These are phyloP conservation scores for Cercospora brassicicola DNA, from an alignment of 2,329 filamentous ascomycete species.

Conservation along the genomic window DNA sequence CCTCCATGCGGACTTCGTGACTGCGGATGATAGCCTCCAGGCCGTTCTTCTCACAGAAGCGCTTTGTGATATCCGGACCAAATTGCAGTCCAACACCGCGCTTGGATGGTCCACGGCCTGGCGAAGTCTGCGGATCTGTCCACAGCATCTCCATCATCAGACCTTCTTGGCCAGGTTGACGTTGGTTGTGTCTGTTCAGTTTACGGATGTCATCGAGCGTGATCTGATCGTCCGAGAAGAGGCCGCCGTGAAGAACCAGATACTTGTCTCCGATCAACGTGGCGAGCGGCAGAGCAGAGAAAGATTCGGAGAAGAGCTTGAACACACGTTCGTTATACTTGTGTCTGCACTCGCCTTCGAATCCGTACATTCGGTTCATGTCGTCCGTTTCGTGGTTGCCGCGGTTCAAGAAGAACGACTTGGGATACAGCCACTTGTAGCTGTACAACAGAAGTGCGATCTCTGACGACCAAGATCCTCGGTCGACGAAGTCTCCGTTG, in stretches of 20 bases:
- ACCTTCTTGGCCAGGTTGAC: slow-evolving; percentile 87
- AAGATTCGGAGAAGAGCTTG: slow-evolving; percentile 97
- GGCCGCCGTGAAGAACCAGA: slow-evolving; percentile 87
- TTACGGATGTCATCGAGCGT: slow-evolving; percentile 92
- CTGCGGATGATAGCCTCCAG: slow-evolving; percentile 93
- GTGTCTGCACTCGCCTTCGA: slow-evolving; percentile 95
- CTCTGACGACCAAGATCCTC: slow-evolving; percentile 97
- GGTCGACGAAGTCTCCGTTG: slow-evolving; percentile 97
- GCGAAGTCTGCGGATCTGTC: slow-evolving; percentile 88
- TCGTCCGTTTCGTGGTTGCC: slow-evolving; percentile 92
- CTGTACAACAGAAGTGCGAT: slow-evolving; percentile 91
- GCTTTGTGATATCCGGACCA: slow-evolving; percentile 91
- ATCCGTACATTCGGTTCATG: slow-evolving; percentile 98
- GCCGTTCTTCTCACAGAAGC: slow-evolving; percentile 94
- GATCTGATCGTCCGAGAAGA: slow-evolving; percentile 93
- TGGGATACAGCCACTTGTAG: slow-evolving; percentile 90
- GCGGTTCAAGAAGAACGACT: slow-evolving; percentile 87
- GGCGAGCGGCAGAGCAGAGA: slow-evolving; percentile 88
- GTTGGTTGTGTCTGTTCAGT: slow-evolving; percentile 83
- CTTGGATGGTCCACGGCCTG: slow-evolving; percentile 91
- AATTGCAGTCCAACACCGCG: slow-evolving; percentile 95
- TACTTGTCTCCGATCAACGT: slow-evolving; percentile 89
- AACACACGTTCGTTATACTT: slow-evolving; percentile 97
- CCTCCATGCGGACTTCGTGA: slow-evolving; percentile 97
- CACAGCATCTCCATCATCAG: slow-evolving; percentile 99